Evolutionary conservation across 2,329 filamentous ascomycete genomes (phyloP).

Genomic region (Hypoxylon sp.): DNA sequence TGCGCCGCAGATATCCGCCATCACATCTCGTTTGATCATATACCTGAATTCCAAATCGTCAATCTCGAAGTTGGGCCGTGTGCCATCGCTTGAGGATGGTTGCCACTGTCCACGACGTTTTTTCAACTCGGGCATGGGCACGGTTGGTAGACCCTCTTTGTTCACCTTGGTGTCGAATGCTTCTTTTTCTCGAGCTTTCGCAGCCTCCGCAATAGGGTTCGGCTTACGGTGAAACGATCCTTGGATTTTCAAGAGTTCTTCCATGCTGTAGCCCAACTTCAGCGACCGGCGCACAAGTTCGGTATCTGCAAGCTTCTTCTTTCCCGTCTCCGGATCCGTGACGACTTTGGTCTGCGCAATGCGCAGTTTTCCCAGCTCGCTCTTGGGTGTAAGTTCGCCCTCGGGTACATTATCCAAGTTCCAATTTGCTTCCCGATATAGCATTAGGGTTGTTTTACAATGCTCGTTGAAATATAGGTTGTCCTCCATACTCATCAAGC

Average conservation of each 20-base stretch:
- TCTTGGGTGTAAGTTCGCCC: slow-evolving; percentile 38
- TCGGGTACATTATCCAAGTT: slow-evolving; percentile 49
- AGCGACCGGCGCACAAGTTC: slow-evolving; percentile 41
- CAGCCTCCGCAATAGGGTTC: no score
- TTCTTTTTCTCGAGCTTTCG: no score
- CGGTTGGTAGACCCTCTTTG: no score
- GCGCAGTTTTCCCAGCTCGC: slow-evolving; percentile 42
- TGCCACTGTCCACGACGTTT: no score
- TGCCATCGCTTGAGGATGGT: no score
- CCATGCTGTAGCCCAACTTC: no score
- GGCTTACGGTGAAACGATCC: no score
- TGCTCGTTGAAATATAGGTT: slow-evolving; percentile 48
- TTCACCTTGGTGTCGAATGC: no score
- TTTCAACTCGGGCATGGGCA: no score
- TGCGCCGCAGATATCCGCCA: no score
- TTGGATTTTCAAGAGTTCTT: not conserved
- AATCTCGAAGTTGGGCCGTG: no score
- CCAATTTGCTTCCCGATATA: slow-evolving; percentile 48
- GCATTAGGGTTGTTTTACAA: slow-evolving; percentile 45
- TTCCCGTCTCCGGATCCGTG: slow-evolving; percentile 45
- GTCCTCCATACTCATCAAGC: not conserved
- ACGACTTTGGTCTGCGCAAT: no score
- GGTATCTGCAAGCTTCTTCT: slow-evolving; percentile 43
- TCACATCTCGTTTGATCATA: slow-evolving; percentile 43
- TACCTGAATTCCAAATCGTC: slow-evolving; percentile 36